A percentile compares a stretch with the other conserved stretches of the same genome.
These are phyloP conservation scores for Phytophthora hibernalis DNA, from an alignment of 352 stramenopile species.

Conservation along the genomic window DNA sequence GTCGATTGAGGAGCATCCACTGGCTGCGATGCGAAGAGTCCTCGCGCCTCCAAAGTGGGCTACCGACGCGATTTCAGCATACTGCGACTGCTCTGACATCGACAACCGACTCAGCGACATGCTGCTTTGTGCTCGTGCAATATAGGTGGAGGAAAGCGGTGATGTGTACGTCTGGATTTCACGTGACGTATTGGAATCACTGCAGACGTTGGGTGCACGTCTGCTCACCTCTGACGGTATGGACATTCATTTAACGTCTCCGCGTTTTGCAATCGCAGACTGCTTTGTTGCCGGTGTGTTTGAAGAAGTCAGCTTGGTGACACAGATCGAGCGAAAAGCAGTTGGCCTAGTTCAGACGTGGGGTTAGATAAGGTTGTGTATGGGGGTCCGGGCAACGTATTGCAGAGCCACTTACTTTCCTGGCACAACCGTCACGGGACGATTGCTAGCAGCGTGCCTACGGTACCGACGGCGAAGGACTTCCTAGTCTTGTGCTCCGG, in stretches of 20 bases:
- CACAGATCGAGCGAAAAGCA: background rate
- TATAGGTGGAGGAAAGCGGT: background rate
- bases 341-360: background rate
- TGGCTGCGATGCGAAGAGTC: slow-evolving; percentile 6
- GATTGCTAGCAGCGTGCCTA: background rate
- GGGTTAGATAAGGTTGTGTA: background rate
- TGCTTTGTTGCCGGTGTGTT: background rate
- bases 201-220: slow-evolving; percentile 7
- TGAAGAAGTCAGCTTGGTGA: background rate
- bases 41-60: background rate
- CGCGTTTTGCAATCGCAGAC: background rate
- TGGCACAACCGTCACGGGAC: background rate
- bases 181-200: background rate
- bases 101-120: slow-evolving; percentile 3
- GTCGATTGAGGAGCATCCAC: slow-evolving; percentile 2
- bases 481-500: background rate
- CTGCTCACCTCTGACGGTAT: background rate
- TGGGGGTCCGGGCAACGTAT: background rate
- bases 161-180: slow-evolving; percentile 17
- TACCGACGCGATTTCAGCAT: slow-evolving; percentile 6
- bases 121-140: slow-evolving; percentile 1
- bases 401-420: background rate
- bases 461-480: background rate
- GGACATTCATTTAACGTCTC: too few relatives aligned
- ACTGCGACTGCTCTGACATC: slow-evolving; percentile 33